Evolutionary conservation across 2,329 filamentous ascomycete genomes (phyloP), one percentile per base, ranked within the genome.

Genomic region (Aspergillus tanneri): DNA sequence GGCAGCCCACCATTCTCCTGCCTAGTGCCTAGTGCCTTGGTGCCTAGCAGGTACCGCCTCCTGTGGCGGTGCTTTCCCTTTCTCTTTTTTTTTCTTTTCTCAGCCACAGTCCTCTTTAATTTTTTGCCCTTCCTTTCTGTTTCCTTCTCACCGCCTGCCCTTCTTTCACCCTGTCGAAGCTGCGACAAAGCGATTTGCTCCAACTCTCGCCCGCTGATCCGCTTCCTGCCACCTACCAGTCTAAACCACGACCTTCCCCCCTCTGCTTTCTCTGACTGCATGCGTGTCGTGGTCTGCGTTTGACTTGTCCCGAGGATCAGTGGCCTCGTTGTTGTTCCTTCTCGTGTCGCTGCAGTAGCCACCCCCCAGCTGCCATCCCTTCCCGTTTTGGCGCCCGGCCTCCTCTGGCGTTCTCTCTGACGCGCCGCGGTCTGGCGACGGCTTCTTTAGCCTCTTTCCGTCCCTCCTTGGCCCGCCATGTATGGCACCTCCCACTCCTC

Each of bases 401-500:
- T 52, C 23, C 51, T 48, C 47, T 53, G 56, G 66, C 63, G 61
- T 59, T 52, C 52, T 43, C 50, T 51, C 54, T 55, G 59, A 66
- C 65, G 64, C 65, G 65, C 62, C 57, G 56, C 61, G 59, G 61
- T 57, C 55, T 32, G 27, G 30, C 59, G 62, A 62, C 65, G 57
- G 60, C 59, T 56, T 48, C 48, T 44, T 56, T 50, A 47, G 50
- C 58, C 56, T 51, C 48, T 50, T 50, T 50, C 57, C 54, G 55
- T 64, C 59, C 55, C 57, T 53, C 54, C 52, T 60, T 62, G 54
- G 62, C 62, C 57, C 61, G 64, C 62, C 61, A 76, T 77, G 70
- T 77, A 77, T 67, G 70, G 71, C 64, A 67, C 72, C 46, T 64
- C 71, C 58, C 71, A 73, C 53, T 67, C 71, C 41, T 61, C 69